Percentiles rank a stretch among this genome's conserved stretches.
These are phyloP conservation scores for Brassica napus DNA, from an alignment of 345 rosid genomes.

Conservation along the genomic window Da-Ae NC_063435.1:9069501-9070000, in stretches of 20 bases:
- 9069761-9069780: slow-evolving; percentile 56
- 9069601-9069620: not conserved
- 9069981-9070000: slow-evolving; percentile 22
- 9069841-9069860: slow-evolving; percentile 36
- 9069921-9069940: slow-evolving; percentile 35
- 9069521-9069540: not conserved
- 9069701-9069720: slow-evolving; percentile 46
- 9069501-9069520: not conserved
- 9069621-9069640: not conserved
- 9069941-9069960: slow-evolving; percentile 35
- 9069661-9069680: not conserved
- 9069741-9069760: slow-evolving; percentile 51
- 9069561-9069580: not conserved
- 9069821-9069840: slow-evolving; percentile 43
- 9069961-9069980: slow-evolving; percentile 32
- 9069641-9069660: not conserved
- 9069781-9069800: slow-evolving; percentile 49
- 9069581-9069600: not conserved
- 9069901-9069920: slow-evolving; percentile 33
- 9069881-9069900: slow-evolving; percentile 16
- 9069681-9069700: slow-evolving; percentile 1
- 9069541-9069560: not conserved
- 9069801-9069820: slow-evolving; percentile 48
- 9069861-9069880: slow-evolving; percentile 25
- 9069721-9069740: slow-evolving; percentile 49